Evolutionary conservation across 805 yeast genomes (phyloP).

Genomic region (Metschnikowia kunwiensis): DNA sequence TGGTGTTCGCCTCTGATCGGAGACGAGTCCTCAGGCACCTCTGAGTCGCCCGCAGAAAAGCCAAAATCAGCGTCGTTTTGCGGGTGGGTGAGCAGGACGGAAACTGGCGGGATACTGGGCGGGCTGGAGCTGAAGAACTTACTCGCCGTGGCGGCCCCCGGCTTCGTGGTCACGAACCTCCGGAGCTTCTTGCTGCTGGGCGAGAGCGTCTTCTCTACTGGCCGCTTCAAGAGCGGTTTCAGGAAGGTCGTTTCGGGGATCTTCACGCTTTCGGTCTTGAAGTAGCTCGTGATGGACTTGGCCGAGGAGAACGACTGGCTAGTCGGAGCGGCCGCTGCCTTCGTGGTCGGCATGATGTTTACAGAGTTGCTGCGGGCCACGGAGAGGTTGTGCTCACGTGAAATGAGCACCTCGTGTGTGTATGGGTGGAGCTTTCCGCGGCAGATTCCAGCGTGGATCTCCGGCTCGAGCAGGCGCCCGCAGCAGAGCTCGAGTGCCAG

Average conservation of each 20-base stretch:
- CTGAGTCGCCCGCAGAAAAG: slow-evolving; percentile 28
- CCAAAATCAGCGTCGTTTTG: slow-evolving; percentile 14
- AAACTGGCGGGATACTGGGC: neutral
- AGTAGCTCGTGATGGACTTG: slow-evolving; percentile 16
- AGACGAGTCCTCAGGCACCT: slow-evolving; percentile 31
- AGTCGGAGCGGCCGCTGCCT: neutral
- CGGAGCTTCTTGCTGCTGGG: slow-evolving; percentile 20
- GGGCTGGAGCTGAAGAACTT: slow-evolving; percentile 14
- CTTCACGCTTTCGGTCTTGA: slow-evolving; percentile 6
- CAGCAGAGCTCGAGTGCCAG: slow-evolving; percentile 45
- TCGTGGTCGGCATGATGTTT: neutral
- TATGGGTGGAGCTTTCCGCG: slow-evolving; percentile 67
- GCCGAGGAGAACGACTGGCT: slow-evolving; percentile 12
- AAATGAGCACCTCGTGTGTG: slow-evolving; percentile 42
- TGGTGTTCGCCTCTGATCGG: slow-evolving; percentile 19
- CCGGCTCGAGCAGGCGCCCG: slow-evolving; percentile 43
- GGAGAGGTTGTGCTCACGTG: slow-evolving; percentile 44
- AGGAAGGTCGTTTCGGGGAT: neutral
- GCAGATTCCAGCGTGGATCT: slow-evolving; percentile 56
- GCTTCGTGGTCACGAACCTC: slow-evolving; percentile 3
- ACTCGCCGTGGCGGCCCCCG: slow-evolving; percentile 11
- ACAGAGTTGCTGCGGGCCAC: slow-evolving; percentile 15
- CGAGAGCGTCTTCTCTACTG: slow-evolving; percentile 13
- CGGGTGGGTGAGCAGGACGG: slow-evolving; percentile 5
- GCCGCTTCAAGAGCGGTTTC: slow-evolving; percentile 9